Evolutionary conservation across 306 rosid species (phyloP).

Genomic region (Albizia julibrissin): DNA sequence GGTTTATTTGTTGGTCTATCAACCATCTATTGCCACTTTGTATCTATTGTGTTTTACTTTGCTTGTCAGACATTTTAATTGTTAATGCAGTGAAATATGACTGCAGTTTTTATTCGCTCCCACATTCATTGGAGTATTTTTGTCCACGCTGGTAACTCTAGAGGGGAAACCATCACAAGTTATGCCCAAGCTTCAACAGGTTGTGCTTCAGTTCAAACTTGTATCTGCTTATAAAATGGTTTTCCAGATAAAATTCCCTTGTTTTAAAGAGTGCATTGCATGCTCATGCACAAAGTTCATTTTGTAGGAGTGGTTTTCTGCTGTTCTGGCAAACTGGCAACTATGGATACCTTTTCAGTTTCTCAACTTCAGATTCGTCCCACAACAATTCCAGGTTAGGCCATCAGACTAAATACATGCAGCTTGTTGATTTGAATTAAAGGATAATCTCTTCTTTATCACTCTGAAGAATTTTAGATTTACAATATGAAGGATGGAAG

Average conservation of each 20-base stretch:
- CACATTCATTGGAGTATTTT: constrained; percentile 73
- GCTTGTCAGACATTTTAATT: constrained; percentile 14
- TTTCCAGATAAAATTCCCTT: constrained; percentile 13
- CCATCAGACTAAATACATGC: constrained; percentile 10
- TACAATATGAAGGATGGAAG: neutral
- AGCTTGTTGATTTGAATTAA: constrained; percentile 25
- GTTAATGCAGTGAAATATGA: constrained; percentile 32
- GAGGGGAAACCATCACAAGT: constrained; percentile 78
- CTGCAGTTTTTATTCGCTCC: constrained; percentile 89
- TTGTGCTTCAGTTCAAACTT: constrained; percentile 34
- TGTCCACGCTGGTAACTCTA: constrained; percentile 71
- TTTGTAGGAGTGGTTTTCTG: constrained; percentile 88
- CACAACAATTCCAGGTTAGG: constrained; percentile 94
- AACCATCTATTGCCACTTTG: constrained; percentile 13
- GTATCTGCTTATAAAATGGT: constrained; percentile 21
- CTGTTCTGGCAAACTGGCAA: constrained; percentile 89
- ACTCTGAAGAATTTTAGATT: neutral
- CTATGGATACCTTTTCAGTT: constrained; percentile 98
- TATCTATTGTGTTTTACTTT: constrained; percentile 21
- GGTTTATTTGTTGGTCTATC: constrained; percentile 16
- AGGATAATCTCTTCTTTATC: constrained; percentile 12
- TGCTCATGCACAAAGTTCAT: constrained; percentile 33
- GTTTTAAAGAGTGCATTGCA: constrained; percentile 18
- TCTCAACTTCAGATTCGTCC: constrained; percentile 93
- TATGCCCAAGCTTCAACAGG: constrained; percentile 94